Evolutionary conservation across 768 basidiomycete species (phyloP), one percentile per base, ranked within the genome.

Genomic region (Termitomyces sp.): DNA sequence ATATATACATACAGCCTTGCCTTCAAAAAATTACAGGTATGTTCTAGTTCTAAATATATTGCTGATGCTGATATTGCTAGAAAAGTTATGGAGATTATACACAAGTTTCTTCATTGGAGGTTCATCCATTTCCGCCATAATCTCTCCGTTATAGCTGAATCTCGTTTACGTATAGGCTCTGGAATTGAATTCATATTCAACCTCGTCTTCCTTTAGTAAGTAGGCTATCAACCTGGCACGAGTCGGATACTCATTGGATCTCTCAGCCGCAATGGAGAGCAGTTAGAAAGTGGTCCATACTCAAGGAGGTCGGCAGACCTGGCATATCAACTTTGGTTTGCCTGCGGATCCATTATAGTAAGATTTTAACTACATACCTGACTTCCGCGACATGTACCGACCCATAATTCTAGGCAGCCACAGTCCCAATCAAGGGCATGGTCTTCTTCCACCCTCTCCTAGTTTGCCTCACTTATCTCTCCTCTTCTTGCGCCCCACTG

Each of bases 101-200:
- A 85, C 88, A 1, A 86, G 85, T 47, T 86, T 92, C 74, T 90
- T 92, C 67, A 70, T 87, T 12, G 90, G 87, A 63, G 78, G 88
- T 81, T 39, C 66, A 79, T 48, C 20, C 18, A 28, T 7, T 54
- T 24, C 41, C 18, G 18, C 18, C 15, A 34, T 18, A 12, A 37
- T 47, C 9, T 55, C n/a, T 20, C 7, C 7, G 16, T 33, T 5
- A 20, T 9, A 34, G 15, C 5, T 28, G 36, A 26, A 20, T 31
- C 46, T 26, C 22, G 33, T 29, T 41, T 42, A 33, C 33, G 22
- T 48, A 5, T 4, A 36, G 84, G 79, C 54, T 63, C 69, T 3
- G 85, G 84, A 4, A 68, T 88, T 16, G 69, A 70, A 45, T 85
- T 79, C 62, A 68, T 90, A 3, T 90, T 90, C 64, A 85, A 88